Percentiles rank a stretch among this genome's conserved stretches.
These are phyloP conservation scores for Fusarium torreyae DNA, from an alignment of 2,329 filamentous ascomycete genomes.

Conservation along the genomic window DNA sequence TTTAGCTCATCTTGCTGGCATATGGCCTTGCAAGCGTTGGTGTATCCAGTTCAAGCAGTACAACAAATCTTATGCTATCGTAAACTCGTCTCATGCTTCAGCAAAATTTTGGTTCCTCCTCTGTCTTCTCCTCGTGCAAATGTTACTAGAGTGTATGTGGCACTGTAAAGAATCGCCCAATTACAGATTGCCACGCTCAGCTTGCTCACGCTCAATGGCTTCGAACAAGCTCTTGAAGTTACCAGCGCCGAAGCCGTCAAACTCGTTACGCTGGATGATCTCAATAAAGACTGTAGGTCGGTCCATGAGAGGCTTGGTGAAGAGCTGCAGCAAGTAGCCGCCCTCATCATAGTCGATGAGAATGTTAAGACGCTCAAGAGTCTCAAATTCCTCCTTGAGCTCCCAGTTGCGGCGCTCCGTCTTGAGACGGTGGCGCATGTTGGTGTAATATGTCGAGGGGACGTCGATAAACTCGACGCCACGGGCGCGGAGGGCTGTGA, in stretches of 20 bases:
- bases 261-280: slow-evolving; percentile 93
- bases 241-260: slow-evolving; percentile 92
- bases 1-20: slow-evolving; percentile 10
- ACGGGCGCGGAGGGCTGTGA: slow-evolving; percentile 83
- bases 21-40: slow-evolving; percentile 9
- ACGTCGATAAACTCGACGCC: slow-evolving; percentile 95
- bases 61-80: slow-evolving; percentile 21
- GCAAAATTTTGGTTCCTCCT: slow-evolving; percentile 19
- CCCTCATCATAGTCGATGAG: slow-evolving; percentile 95
- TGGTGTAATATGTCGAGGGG: slow-evolving; percentile 86
- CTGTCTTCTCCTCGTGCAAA: slow-evolving; percentile 14
- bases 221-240: slow-evolving; percentile 98
- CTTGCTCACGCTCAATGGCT: slow-evolving; percentile 95
- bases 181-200: slow-evolving; percentile 84
- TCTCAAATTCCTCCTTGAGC: slow-evolving; percentile 85
- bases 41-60: slow-evolving; percentile 28
- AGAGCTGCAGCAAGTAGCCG: slow-evolving; percentile 84
- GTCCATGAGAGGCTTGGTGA: slow-evolving; percentile 92
- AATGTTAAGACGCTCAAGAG: slow-evolving; percentile 83
- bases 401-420: slow-evolving; percentile 71
- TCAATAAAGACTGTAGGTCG: slow-evolving; percentile 96
- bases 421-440: slow-evolving; percentile 81
- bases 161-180: neutral
- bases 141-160: neutral
- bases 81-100: slow-evolving; percentile 26